Percentiles rank a stretch among this genome's conserved stretches.
phyloP scores from a whole-genome alignment of 1,284 basidiomycete genomes.

The Somion occarium region DNA sequence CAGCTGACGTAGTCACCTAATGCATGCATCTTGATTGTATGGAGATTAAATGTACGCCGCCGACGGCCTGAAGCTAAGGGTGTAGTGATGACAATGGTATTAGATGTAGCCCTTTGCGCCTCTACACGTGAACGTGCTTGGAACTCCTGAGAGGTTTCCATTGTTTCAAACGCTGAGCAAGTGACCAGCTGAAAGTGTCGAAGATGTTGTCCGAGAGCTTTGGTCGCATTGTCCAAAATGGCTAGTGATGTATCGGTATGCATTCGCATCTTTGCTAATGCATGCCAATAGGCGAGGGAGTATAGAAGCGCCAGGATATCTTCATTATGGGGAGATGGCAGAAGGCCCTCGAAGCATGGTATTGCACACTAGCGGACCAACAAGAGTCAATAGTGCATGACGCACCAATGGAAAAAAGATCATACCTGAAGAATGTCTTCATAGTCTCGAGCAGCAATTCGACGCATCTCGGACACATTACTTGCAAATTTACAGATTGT shows the following conservation, averaged over 20 bases:
- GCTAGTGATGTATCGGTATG: conserved; percentile 19
- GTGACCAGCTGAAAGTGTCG: conserved; percentile 11
- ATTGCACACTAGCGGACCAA: conserved; percentile 27
- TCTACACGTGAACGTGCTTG: conserved; percentile 6
- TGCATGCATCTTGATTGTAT: conserved; percentile 19
- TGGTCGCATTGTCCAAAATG: conserved; percentile 13
- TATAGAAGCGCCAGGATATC: conserved; percentile 15
- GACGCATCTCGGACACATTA: conserved; percentile 24
- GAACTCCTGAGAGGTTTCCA: conserved; percentile 14
- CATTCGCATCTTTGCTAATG: conserved; percentile 20
- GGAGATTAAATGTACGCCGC: conserved; percentile 12
- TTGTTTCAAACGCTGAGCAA: conserved; percentile 13
- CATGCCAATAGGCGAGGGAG: conserved; percentile 18
- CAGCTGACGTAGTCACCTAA: conserved; percentile 16
- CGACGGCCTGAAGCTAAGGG: background rate
- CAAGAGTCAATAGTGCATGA: background rate
- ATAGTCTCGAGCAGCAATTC: conserved; percentile 20
- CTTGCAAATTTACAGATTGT: conserved; percentile 21
- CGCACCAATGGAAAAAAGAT: background rate
- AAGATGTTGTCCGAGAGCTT: conserved; percentile 11
- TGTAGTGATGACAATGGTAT: background rate
- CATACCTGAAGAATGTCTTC: conserved; percentile 7
- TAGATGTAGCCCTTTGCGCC: background rate
- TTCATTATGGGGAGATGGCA: conserved; percentile 22
- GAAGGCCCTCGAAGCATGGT: conserved; percentile 29